These are phyloP conservation scores for Fusarium globosum DNA, from an alignment of 2,329 filamentous ascomycete species.

Conservation along the genomic window DNA sequence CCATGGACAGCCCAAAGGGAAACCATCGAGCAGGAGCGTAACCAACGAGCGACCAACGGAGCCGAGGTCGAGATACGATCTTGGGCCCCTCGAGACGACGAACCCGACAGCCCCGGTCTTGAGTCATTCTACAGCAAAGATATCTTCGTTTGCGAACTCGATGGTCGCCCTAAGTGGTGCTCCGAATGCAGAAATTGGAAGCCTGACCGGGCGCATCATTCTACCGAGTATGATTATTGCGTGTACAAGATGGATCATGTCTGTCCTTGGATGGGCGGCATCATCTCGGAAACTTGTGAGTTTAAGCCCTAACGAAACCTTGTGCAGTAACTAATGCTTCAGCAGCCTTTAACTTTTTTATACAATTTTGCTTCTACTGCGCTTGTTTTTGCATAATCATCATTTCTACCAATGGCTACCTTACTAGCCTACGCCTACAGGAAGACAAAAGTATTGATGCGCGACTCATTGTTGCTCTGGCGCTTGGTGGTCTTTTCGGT, in stretches of 20 bases:
- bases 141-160: slow-evolving; percentile 83
- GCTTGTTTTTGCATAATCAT: slow-evolving; percentile 73
- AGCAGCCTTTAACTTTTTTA: slow-evolving; percentile 86
- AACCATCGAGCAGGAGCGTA: slow-evolving; percentile 47
- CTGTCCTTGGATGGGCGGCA: slow-evolving; percentile 96
- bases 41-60: slow-evolving; percentile 34
- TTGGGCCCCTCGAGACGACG: slow-evolving; percentile 55
- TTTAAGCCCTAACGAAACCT: slow-evolving; percentile 5
- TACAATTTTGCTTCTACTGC: slow-evolving; percentile 85
- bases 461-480: slow-evolving; percentile 74
- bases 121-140: slow-evolving; percentile 85
- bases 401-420: slow-evolving; percentile 72
- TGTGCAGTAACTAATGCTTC: background rate
- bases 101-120: slow-evolving; percentile 73
- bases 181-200: slow-evolving; percentile 87
- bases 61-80: slow-evolving; percentile 45
- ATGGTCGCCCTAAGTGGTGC: slow-evolving; percentile 90
- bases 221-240: slow-evolving; percentile 82
- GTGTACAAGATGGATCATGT: slow-evolving; percentile 94
- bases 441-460: slow-evolving; percentile 60
- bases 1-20: slow-evolving; percentile 62
- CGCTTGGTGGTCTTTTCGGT: slow-evolving; percentile 76
- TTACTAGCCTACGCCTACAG: slow-evolving; percentile 65
- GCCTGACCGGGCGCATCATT: slow-evolving; percentile 88
- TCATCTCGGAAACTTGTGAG: slow-evolving; percentile 82